Base-by-base conservation (phyloP, 352 stramenopile species). In the Globisporangium sylvaticum region DNA sequence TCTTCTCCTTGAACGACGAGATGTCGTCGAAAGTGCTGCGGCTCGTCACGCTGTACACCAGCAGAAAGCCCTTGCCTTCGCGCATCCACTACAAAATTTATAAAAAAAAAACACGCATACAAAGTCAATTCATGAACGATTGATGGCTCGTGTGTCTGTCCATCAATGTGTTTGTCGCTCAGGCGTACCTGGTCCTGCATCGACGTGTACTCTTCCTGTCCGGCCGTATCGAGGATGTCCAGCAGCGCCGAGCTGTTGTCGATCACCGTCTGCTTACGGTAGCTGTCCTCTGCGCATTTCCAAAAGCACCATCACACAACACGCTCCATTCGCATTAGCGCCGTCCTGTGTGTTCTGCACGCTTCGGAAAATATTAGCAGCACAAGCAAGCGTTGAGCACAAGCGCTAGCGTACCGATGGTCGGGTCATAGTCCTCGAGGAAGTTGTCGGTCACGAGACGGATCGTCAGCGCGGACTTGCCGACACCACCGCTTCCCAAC, bases 371-470 rank as follows among this genome's bases (percentile, higher is more conserved):
- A n/a, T n/a, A n/a, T n/a, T n/a, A n/a, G n/a, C n/a, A 22, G 4
- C 50, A 55, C 22, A 20, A 15, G 14, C 48, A 22, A 52, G 9
- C 31, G 31, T 37, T 8, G 32, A 39, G n/a, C n/a, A n/a, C n/a
- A n/a, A n/a, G 25, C 32, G 37, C 22, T 18, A 18, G 66, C 78
- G 62, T 31, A 93, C 87, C 87, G 69, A 97, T 96, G 31, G 91
- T 97, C 29, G 91, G 91, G 73, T 97, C 91, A 82, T 96, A 97
- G 77, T 97, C 89, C 70, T 96, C 89, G n/a, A 97, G 74, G 69
- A 96, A 97, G 73, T 96, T 95, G 69, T 96, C 91, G 18, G 88
- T 94, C 69, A 97, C 88, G 56, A 97, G 87, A n/a, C 91, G 87
- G 69, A 97, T 94, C 54, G 90, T 97, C n/a, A 97, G 77, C 64